Conservation (phyloP, 305 asterid genomes). For the Salvia sclarea region DNA sequence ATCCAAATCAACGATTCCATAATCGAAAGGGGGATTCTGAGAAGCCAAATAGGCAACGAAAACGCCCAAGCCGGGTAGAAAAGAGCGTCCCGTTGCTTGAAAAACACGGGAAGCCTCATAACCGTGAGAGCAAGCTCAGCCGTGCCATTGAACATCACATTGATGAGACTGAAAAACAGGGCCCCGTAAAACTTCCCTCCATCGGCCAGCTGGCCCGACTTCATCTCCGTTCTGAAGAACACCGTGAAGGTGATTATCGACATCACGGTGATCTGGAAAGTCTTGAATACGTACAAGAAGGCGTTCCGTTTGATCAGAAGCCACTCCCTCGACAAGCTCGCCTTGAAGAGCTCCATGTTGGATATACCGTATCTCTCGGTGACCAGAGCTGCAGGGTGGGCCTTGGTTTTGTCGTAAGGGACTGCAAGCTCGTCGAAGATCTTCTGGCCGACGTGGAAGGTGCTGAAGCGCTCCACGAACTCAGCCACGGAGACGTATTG, state of each 20-base stretch:
- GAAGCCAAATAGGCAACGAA: slow-evolving; percentile 82
- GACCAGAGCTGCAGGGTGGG: slow-evolving; percentile 93
- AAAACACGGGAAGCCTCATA: slow-evolving; percentile 83
- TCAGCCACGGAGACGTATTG: slow-evolving; percentile 60
- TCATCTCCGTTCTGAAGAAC: slow-evolving; percentile 86
- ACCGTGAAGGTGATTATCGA: slow-evolving; percentile 80
- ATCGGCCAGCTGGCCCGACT: slow-evolving; percentile 54
- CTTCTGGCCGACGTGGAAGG: slow-evolving; percentile 69
- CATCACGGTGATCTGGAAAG: slow-evolving; percentile 82
- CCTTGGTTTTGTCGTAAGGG: slow-evolving; percentile 64
- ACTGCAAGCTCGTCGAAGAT: slow-evolving; percentile 62
- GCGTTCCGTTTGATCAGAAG: slow-evolving; percentile 80
- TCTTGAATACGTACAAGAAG: slow-evolving; percentile 81
- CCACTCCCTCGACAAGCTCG: slow-evolving; percentile 85
- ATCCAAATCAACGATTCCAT: slow-evolving; percentile 85
- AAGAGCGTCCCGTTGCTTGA: slow-evolving; percentile 77
- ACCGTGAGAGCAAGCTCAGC: slow-evolving; percentile 82
- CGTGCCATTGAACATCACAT: slow-evolving; percentile 90
- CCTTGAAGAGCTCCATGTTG: slow-evolving; percentile 73
- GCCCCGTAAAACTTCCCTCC: slow-evolving; percentile 86
- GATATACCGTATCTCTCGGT: slow-evolving; percentile 82
- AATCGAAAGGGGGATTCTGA: slow-evolving; percentile 74
- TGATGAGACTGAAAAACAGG: slow-evolving; percentile 69
- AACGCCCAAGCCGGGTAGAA: slow-evolving; percentile 97
- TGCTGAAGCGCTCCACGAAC: slow-evolving; percentile 63